phyloP scores from a whole-genome alignment of 73 alveolate genomes.

The Stentor roeselii region DNA sequence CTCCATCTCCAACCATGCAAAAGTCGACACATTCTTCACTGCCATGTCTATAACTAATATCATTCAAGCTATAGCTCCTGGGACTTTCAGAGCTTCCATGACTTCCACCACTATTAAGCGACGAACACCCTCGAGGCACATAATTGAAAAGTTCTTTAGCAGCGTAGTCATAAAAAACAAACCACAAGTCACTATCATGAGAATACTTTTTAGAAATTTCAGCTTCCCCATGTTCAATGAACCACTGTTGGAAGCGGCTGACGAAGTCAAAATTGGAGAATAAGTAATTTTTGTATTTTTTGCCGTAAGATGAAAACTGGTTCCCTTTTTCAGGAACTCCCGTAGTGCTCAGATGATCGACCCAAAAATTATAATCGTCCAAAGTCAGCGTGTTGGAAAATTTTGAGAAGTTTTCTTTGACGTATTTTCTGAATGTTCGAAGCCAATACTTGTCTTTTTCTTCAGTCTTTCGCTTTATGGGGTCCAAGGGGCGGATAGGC shows the following conservation, averaged over 20 bases:
- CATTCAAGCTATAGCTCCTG: not conserved
- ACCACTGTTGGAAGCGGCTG: conserved; percentile 8
- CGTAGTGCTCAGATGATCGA: not conserved
- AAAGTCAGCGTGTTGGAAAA: not conserved
- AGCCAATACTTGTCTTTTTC: conserved; percentile 27
- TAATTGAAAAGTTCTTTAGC: not conserved
- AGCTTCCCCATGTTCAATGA: not conserved
- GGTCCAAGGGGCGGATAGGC: conserved; percentile 23
- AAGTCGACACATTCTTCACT: not conserved
- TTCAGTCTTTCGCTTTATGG: conserved; percentile 11
- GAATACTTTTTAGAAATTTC: conserved; percentile 7
- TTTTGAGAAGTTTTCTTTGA: not conserved
- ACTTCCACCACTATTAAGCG: not conserved
- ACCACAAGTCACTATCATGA: conserved; percentile 21
- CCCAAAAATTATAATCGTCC: conserved; percentile 13
- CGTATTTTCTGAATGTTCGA: not conserved
- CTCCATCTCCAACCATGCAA: conserved; percentile 9
- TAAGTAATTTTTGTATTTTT: not conserved
- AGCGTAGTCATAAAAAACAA: conserved; percentile 14
- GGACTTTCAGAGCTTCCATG: not conserved
- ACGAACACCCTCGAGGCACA: conserved; percentile 24
- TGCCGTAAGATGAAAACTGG: conserved; percentile 6
- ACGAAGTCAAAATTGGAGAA: conserved; percentile 18
- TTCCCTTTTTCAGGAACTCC: conserved; percentile 25
- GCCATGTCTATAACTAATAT: not conserved